Conservation (phyloP, 2,329 filamentous ascomycete species). For the Botrytis elliptica region DNA sequence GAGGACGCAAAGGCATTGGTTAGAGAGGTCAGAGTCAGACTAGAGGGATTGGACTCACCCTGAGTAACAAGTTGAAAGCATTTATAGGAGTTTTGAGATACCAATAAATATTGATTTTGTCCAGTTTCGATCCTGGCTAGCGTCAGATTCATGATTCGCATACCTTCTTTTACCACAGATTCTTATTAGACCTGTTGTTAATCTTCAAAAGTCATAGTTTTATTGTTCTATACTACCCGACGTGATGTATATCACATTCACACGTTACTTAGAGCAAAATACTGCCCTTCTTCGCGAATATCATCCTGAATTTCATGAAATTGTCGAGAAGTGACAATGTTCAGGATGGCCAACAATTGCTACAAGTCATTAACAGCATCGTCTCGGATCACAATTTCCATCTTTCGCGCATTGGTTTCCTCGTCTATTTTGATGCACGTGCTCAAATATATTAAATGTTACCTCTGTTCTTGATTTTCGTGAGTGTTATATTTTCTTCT, state of each 20-base stretch:
- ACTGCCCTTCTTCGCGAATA: not conserved
- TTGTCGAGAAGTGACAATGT: not conserved
- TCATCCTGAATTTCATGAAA: not conserved
- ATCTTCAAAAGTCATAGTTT: not conserved
- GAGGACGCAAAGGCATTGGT: slow-evolving; percentile 95
- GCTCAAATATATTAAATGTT: no score
- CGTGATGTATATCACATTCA: not conserved
- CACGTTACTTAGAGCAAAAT: no score
- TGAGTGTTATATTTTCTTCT: not conserved
- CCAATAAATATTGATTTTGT: slow-evolving; percentile 6
- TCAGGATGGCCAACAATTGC: not conserved
- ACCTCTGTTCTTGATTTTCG: not conserved
- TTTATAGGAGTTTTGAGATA: slow-evolving; percentile 16
- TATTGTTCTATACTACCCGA: not conserved
- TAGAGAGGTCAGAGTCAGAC: slow-evolving; percentile 75
- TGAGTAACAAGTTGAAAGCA: not conserved
- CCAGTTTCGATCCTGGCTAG: slow-evolving; percentile 3
- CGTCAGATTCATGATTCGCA: slow-evolving; percentile 2
- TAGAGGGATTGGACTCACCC: slow-evolving; percentile 41
- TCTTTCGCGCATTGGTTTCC: not conserved
- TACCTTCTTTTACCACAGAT: not conserved
- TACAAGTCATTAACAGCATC: not conserved
- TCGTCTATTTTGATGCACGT: not conserved
- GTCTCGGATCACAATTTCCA: not conserved
- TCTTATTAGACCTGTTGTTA: not conserved